Conservation (phyloP, 176 grass and related monocot species). For the Cenchrus fungigraminus region DNA sequence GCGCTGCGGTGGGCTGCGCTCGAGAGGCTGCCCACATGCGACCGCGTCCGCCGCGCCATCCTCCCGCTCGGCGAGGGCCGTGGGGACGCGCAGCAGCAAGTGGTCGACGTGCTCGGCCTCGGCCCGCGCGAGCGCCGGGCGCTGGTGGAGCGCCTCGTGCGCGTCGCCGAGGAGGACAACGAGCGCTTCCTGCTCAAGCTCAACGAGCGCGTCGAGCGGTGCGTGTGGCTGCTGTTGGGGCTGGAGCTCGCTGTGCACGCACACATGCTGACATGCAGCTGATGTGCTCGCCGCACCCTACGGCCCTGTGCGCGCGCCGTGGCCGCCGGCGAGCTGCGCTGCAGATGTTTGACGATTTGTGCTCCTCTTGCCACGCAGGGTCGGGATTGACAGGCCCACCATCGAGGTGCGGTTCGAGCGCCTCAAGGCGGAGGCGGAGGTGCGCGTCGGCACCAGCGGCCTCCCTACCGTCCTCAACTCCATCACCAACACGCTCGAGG, state of each 20-base stretch:
- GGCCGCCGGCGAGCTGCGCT: not conserved
- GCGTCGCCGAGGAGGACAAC: constrained; percentile 86
- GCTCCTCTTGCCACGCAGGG: constrained; percentile 41
- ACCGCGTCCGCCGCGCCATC: constrained; percentile 75
- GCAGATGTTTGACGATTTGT: constrained; percentile 18
- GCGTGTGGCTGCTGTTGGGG: constrained; percentile 30
- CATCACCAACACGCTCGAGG: constrained; percentile 70
- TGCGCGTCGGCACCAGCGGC: constrained; percentile 80
- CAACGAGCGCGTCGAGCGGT: constrained; percentile 78
- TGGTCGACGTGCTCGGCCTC: constrained; percentile 61
- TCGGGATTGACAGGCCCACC: constrained; percentile 83
- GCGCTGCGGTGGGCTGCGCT: constrained; percentile 85
- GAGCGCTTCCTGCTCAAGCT: constrained; percentile 88
- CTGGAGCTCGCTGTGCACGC: not conserved
- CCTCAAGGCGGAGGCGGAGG: constrained; percentile 61
- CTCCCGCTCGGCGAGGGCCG: constrained; percentile 12
- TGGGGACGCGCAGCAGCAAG: not conserved
- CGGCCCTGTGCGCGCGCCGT: not conserved
- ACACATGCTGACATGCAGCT: not conserved
- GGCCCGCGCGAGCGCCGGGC: constrained; percentile 52
- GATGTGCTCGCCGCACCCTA: too few species aligned
- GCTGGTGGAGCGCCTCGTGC: constrained; percentile 72
- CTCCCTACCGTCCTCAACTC: constrained; percentile 89
- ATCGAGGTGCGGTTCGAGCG: constrained; percentile 92
- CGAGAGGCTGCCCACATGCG: constrained; percentile 84